These are phyloP conservation scores for Russula sp. DNA, from an alignment of 768 basidiomycete genomes.

Conservation along the genomic window DNA sequence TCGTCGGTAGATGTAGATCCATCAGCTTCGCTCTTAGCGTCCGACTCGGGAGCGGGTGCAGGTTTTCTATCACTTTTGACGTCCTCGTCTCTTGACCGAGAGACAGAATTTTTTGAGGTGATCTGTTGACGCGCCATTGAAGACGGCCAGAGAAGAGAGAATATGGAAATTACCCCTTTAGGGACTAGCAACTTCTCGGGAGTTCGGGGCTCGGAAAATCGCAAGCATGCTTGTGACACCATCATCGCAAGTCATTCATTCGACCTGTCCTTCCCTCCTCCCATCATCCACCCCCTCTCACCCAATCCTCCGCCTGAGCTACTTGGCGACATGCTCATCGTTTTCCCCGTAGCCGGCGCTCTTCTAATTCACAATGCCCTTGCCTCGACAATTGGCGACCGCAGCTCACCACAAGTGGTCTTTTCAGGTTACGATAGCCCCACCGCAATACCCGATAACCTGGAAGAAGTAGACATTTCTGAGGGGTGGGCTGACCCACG, in stretches of 20 bases:
- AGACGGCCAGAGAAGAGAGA: neutral
- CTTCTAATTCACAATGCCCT: constrained; percentile 3
- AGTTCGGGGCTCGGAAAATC: too few species aligned
- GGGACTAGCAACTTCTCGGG: too few species aligned
- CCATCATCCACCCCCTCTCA: neutral
- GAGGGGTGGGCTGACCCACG: constrained; percentile 66
- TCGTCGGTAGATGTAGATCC: constrained; percentile 22
- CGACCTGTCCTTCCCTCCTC: neutral
- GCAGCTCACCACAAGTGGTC: neutral
- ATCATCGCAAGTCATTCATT: neutral
- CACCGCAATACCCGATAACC: neutral
- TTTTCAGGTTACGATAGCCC: neutral
- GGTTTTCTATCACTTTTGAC: neutral
- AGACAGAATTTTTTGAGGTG: neutral
- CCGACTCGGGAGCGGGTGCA: neutral
- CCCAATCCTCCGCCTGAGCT: neutral
- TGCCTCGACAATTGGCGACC: constrained; percentile 1
- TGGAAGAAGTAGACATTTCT: constrained; percentile 31
- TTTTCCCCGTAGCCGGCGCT: constrained; percentile 1
- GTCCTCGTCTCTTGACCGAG: neutral
- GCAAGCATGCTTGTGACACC: too few species aligned
- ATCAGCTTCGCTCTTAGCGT: neutral
- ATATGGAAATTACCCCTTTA: too few species aligned
- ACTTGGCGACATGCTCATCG: constrained; percentile 7
- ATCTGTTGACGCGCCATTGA: constrained; percentile 10